Base-by-base conservation (phyloP, 2,329 filamentous ascomycete species). In the Sarocladium kiliense region DNA sequence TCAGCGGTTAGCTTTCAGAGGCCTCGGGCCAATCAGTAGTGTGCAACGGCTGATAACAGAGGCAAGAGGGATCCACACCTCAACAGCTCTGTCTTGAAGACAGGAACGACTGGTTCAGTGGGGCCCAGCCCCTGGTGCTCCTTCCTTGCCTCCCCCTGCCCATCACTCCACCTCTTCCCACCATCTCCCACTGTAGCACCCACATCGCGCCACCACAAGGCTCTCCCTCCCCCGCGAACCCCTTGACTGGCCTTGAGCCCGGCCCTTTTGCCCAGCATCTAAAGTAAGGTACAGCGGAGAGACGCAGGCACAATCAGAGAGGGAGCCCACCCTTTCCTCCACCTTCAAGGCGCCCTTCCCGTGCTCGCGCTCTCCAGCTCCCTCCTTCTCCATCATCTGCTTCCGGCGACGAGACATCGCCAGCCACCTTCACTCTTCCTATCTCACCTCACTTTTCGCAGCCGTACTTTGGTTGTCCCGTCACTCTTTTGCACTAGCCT, bases 321-420 rank as follows among this genome's bases (percentile, higher is more conserved):
- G 30, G 47, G 47, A 36, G 30, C 27, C 47, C 47, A 34, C 23
- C 41, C 21, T 19, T 45, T n/a, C 44, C 6, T 49, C 19, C 23
- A 49, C 44, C 21, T 14, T 21, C 47, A 34, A 25, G 27, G 16
- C 44, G 23, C 44, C 44, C 44, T 49, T 49, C 23, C 44, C 44
- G 23, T 19, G 11, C 44, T 36, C n/a, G n/a, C 25, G 27, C n/a
- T 51, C 18, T 23, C 11, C 26, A 3, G n/a, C 47, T 32, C 23
- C 25, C 25, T 27, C 27, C 47, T 51, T 23, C 47, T 18, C 30
- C 47, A 21, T 51, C 47, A 34, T 36, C 47, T 51, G 25, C 47
- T 51, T 51, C 19, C 47, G 30, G 47, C 47, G 30, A 51, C 47
- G 18, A 51, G 47, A 51, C 47, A 51, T 51, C 47, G 47, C 47